Percentiles rank a stretch among this genome's conserved stretches.
Conservation (phyloP, 352 stramenopile species). For the Hyaloperonospora brassicae region DNA sequence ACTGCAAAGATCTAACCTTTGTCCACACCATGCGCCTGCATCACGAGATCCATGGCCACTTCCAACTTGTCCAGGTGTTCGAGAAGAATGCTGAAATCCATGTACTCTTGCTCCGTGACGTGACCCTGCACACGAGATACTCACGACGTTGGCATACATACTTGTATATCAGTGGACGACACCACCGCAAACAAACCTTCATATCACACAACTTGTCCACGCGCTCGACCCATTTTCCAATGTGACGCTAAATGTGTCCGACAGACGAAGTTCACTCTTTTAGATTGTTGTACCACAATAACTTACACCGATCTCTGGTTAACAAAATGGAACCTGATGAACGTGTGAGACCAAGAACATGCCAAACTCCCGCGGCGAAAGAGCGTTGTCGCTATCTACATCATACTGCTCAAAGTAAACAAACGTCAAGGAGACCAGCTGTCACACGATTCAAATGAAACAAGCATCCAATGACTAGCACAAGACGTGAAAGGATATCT, state of each 20-base stretch:
- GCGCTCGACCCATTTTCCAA: slow-evolving; percentile 74
- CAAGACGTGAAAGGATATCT: slow-evolving; percentile 64
- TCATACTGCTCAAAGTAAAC: slow-evolving; percentile 88
- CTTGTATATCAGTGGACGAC: not conserved
- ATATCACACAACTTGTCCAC: slow-evolving; percentile 58
- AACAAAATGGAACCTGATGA: slow-evolving; percentile 44
- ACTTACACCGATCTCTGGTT: not conserved
- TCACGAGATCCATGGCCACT: slow-evolving; percentile 76
- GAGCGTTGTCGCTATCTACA: slow-evolving; percentile 65
- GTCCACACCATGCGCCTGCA: slow-evolving; percentile 73
- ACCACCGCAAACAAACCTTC: slow-evolving; percentile 26
- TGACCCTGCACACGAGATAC: slow-evolving; percentile 31
- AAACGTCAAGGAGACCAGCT: slow-evolving; percentile 36
- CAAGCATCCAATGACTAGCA: not conserved
- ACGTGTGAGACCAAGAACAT: slow-evolving; percentile 85
- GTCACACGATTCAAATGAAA: not conserved
- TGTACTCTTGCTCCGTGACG: slow-evolving; percentile 75
- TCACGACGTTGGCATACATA: not conserved
- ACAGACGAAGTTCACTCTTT: slow-evolving; percentile 16
- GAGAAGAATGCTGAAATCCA: slow-evolving; percentile 76
- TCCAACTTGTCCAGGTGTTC: slow-evolving; percentile 81
- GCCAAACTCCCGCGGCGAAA: slow-evolving; percentile 77
- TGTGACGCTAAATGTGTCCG: slow-evolving; percentile 25
- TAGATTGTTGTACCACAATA: not conserved
- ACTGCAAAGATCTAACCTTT: slow-evolving; percentile 46